phyloP scores from a whole-genome alignment of 768 basidiomycete genomes.

The Botryobasidium botryosum region DNA sequence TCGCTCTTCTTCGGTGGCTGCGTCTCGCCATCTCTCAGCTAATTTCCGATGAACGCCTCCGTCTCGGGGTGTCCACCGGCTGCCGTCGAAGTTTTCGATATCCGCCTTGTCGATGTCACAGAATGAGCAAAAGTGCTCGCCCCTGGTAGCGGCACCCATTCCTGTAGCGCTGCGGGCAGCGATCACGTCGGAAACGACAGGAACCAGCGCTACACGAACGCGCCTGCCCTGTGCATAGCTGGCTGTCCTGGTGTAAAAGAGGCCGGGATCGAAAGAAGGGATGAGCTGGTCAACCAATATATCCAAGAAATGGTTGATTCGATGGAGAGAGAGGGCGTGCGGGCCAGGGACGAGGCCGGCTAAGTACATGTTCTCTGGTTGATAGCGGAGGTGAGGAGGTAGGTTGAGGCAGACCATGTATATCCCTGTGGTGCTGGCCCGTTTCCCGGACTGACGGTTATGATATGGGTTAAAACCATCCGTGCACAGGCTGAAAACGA shows the following conservation, averaged over 20 bases:
- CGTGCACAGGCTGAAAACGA: conserved; percentile 20
- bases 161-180: no score
- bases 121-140: conserved; percentile 1
- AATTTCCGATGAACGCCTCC: background rate
- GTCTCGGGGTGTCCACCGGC: background rate
- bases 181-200: conserved; percentile 23
- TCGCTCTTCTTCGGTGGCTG: background rate
- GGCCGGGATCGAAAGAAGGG: conserved; percentile 20
- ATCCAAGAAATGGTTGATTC: conserved; percentile 25
- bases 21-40: background rate
- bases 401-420: conserved; percentile 24
- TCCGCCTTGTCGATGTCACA: background rate
- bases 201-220: conserved; percentile 18
- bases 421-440: conserved; percentile 16
- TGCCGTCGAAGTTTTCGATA: background rate
- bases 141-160: no score
- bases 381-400: conserved; percentile 21
- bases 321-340: conserved; percentile 18
- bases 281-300: conserved; percentile 26
- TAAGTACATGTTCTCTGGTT: conserved; percentile 26
- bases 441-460: conserved; percentile 19
- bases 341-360: conserved; percentile 29
- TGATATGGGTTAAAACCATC: conserved; percentile 25
- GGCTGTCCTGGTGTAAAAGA: conserved; percentile 17
- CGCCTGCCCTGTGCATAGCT: conserved; percentile 16